Percentiles rank a stretch among this genome's conserved stretches.
Evolutionary conservation across 345 rosid genomes (phyloP).

Genomic region (Linum usitatissimum): DNA sequence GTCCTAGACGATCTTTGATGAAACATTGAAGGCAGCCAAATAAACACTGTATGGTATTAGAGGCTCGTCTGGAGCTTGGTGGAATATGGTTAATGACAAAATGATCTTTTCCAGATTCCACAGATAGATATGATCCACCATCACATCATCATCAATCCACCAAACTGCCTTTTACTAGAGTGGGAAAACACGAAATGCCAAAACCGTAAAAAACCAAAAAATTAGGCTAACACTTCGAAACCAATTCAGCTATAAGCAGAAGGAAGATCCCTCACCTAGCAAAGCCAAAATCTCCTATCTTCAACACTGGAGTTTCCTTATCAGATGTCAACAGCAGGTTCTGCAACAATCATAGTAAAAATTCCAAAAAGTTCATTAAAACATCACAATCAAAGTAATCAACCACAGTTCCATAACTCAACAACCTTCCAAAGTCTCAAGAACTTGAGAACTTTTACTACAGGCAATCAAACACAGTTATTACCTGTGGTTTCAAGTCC

Average conservation of each 20-base stretch:
- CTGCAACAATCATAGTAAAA: slow-evolving; percentile 26
- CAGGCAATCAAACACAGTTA: not conserved
- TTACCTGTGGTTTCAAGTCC: slow-evolving; percentile 82
- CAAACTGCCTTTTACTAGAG: not conserved
- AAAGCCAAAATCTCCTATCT: slow-evolving; percentile 90
- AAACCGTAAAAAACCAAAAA: too few relatives aligned
- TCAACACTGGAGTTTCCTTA: slow-evolving; percentile 42
- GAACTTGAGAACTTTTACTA: slow-evolving; percentile 8
- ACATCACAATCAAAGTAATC: not conserved
- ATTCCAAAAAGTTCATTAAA: slow-evolving; percentile 7
- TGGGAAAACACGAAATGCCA: not conserved
- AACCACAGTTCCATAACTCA: not conserved
- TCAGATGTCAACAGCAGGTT: slow-evolving; percentile 55
- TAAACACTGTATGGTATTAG: too few relatives aligned
- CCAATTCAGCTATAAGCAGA: not conserved
- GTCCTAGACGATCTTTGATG: not conserved
- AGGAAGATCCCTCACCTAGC: slow-evolving; percentile 39
- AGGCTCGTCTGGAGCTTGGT: slow-evolving; percentile 6
- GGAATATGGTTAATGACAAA: not conserved
- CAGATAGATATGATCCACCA: slow-evolving; percentile 1
- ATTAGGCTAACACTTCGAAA: not conserved
- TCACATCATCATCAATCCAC: not conserved
- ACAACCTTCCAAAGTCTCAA: slow-evolving; percentile 1
- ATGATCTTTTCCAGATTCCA: slow-evolving; percentile 9
- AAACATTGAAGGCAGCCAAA: not conserved